Evolutionary conservation across 495 filamentous ascomycete species (phyloP), one percentile per base, ranked within the genome.

Genomic region (Parmelia sp.): DNA sequence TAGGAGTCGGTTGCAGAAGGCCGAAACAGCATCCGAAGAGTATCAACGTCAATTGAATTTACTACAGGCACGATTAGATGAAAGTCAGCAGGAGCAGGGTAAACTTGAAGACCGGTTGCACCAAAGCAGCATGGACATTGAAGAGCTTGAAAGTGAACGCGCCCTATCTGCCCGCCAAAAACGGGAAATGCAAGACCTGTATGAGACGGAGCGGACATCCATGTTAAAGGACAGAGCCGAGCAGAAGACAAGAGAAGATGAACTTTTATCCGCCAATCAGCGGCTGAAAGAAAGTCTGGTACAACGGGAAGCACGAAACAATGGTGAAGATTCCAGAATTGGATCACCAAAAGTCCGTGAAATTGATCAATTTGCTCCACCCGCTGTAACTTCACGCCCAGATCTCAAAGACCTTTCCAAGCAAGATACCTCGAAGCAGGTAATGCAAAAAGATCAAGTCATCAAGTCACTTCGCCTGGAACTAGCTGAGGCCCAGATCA

Each of bases 391-490:
- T 62, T 86, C 92, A 71, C 86, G 89, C 49, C 90, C 86, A 78
- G 85, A 91, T 67, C 90, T 92, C 35, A 84, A 87, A 55, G 93
- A 90, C 67, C 92, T 89, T 71, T 92, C 90, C 23, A 94, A 90
- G 69, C 78, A 96, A 57, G 93, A 90, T 68, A 93, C 89, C 71
- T 92, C 90, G 17, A 94, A 90, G 69, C 78, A 96, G 33, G 78
- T 97, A 27, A 79, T 93, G 66, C 92, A 97, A 75, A 98, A 97
- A 75, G 93, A 97, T 75, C 95, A 92, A 72, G 73, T 98, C 62
- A 97, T 98, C 68, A 92, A 98, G 71, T 91, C 88, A 4, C 80
- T 98, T 61, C 83, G 92, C 57, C 82, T 97, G 14, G 93, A 98
- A 73, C 81, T 98, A 29, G 93, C 94, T 33, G 94, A 96, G 71